A percentile compares a stretch with the other conserved stretches of the same genome.
Evolutionary conservation across 179 eudicot genomes (phyloP).

Genomic region (Spergularia azorica): DNA sequence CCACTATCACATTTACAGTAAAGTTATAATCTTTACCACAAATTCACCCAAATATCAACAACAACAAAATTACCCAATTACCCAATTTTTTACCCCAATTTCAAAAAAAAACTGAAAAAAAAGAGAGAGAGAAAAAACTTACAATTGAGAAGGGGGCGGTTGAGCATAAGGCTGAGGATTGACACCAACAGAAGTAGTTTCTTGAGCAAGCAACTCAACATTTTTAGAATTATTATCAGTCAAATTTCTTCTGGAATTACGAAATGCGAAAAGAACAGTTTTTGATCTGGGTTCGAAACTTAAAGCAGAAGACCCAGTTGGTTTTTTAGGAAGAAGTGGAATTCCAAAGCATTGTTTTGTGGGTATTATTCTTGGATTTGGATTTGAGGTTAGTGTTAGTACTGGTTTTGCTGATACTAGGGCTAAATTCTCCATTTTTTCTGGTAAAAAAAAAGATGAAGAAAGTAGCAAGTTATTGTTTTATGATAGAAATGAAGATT

Average conservation of each 20-base stretch:
- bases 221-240: neutral
- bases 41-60: neutral
- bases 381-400: conserved; percentile 27
- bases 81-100: neutral
- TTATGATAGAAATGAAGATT: too few relatives aligned
- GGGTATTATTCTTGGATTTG: conserved; percentile 11
- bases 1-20: conserved; percentile 43
- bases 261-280: conserved; percentile 23
- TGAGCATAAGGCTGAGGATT: conserved; percentile 52
- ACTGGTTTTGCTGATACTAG: conserved; percentile 33
- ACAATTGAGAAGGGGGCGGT: conserved; percentile 58
- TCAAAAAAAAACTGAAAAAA: too few relatives aligned
- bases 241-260: conserved; percentile 20
- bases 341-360: conserved; percentile 31
- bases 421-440: conserved; percentile 33
- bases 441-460: too few relatives aligned
- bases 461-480: too few relatives aligned
- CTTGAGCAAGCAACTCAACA: conserved; percentile 44
- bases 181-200: conserved; percentile 64
- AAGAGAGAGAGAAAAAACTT: too few relatives aligned
- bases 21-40: conserved; percentile 15
- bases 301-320: conserved; percentile 12
- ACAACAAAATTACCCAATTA: neutral
- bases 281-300: conserved; percentile 32
- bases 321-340: conserved; percentile 22